Conservation (phyloP, 2,329 filamentous ascomycete genomes). For the Aspergillus novofumigatus region DNA sequence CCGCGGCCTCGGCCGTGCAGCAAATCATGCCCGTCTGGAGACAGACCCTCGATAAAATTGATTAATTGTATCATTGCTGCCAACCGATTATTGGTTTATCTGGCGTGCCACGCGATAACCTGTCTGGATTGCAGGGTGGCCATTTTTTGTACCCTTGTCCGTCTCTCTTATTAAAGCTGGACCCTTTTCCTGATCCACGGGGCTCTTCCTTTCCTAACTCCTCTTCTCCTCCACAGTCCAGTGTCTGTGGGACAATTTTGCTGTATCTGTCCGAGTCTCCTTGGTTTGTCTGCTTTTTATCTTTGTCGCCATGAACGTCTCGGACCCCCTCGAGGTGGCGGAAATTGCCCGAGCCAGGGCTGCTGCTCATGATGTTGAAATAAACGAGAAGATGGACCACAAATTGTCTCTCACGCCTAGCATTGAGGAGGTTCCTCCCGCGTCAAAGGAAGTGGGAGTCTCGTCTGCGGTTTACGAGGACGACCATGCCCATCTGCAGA, state of each 20-base stretch:
- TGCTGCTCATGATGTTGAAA: conserved; percentile 13
- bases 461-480: background rate
- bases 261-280: background rate
- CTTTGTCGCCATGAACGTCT: conserved; percentile 19
- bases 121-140: background rate
- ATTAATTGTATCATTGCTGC: conserved; percentile 5
- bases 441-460: background rate
- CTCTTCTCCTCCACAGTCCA: background rate
- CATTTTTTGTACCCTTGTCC: background rate
- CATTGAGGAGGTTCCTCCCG: conserved; percentile 7
- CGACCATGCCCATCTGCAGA: conserved; percentile 5
- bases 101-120: conserved; percentile 5
- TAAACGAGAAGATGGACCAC: conserved; percentile 12
- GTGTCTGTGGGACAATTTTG: background rate
- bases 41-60: background rate
- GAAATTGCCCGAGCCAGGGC: conserved; percentile 23
- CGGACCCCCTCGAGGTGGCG: conserved; percentile 22
- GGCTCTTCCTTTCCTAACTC: background rate
- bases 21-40: background rate
- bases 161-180: conserved; percentile 2
- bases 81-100: background rate
- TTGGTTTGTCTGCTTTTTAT: background rate
- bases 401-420: conserved; percentile 3
- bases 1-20: background rate
- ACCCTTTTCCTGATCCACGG: background rate